Conservation (phyloP, 257 asterid genomes). For the Cynanchum wilfordii region DNA sequence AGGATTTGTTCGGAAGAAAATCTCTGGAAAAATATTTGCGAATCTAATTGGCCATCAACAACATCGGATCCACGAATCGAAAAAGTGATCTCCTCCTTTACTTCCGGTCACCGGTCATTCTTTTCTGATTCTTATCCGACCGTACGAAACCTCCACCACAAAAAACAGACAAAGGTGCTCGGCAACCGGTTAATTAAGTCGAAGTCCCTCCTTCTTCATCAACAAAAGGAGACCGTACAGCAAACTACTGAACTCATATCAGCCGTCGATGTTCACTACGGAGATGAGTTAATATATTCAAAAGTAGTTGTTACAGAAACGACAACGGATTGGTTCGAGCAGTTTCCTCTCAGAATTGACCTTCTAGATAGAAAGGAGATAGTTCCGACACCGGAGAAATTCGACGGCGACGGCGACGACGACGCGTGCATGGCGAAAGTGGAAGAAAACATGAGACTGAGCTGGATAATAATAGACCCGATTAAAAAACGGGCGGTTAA, state of each 20-base stretch:
- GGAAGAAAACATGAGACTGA: constrained; percentile 39
- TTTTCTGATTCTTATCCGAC: constrained; percentile 57
- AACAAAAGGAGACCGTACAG: neutral
- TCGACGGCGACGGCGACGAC: constrained; percentile 44
- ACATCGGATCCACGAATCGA: constrained; percentile 35
- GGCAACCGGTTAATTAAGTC: neutral
- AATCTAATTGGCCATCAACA: constrained; percentile 68
- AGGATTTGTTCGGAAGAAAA: constrained; percentile 41
- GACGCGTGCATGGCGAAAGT: constrained; percentile 29
- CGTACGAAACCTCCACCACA: constrained; percentile 13
- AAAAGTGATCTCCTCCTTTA: constrained; percentile 34
- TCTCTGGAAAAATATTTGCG: constrained; percentile 59
- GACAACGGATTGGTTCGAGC: constrained; percentile 46
- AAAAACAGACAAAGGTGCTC: neutral
- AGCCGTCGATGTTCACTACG: constrained; percentile 61
- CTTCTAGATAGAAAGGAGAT: constrained; percentile 42
- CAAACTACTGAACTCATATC: constrained; percentile 37
- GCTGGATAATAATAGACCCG: constrained; percentile 75
- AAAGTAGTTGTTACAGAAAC: constrained; percentile 41
- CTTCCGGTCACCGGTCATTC: constrained; percentile 63
- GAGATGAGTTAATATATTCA: constrained; percentile 40
- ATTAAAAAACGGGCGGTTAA: constrained; percentile 45
- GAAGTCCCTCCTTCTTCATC: neutral
- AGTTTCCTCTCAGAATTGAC: constrained; percentile 58
- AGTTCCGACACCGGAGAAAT: constrained; percentile 36